A percentile compares a stretch with the other conserved stretches of the same genome.
Conservation (phyloP, 768 basidiomycete species). For the Omphalotus guepiniiformis region DNA sequence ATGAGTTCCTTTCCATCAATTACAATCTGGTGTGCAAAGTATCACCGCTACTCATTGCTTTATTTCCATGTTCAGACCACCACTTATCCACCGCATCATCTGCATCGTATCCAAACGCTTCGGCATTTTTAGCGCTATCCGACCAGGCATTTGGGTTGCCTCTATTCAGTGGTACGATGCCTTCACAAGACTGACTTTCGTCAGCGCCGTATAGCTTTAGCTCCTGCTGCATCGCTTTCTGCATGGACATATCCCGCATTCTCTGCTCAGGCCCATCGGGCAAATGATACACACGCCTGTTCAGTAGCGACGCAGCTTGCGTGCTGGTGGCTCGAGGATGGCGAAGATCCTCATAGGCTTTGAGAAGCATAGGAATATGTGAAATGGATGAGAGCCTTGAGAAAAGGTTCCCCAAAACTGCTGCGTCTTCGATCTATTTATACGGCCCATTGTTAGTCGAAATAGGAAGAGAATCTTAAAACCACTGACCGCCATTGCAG, state of each 20-base stretch:
- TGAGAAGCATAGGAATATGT: conserved; percentile 35
- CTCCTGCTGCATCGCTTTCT: conserved; percentile 39
- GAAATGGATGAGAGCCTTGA: conserved; percentile 2
- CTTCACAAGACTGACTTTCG: conserved; percentile 6
- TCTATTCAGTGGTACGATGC: no score
- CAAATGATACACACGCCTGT: conserved; percentile 53
- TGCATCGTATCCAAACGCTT: conserved; percentile 52
- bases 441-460: not conserved
- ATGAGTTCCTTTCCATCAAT: no score
- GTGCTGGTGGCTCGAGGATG: conserved; percentile 44
- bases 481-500: conserved; percentile 43
- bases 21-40: no score
- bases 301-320: conserved; percentile 44
- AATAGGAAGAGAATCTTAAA: not conserved
- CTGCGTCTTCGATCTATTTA: conserved; percentile 29
- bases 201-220: conserved; percentile 18
- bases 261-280: conserved; percentile 50
- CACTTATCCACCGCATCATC: conserved; percentile 47
- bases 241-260: conserved; percentile 49
- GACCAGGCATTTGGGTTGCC: conserved; percentile 56
- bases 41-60: no score
- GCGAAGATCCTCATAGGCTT: conserved; percentile 50
- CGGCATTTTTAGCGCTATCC: conserved; percentile 43
- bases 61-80: conserved; percentile 28
- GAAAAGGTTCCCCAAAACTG: conserved; percentile 25